Base-by-base conservation (phyloP, 208 protist genomes). In the Acanthamoeba healyi region DNA sequence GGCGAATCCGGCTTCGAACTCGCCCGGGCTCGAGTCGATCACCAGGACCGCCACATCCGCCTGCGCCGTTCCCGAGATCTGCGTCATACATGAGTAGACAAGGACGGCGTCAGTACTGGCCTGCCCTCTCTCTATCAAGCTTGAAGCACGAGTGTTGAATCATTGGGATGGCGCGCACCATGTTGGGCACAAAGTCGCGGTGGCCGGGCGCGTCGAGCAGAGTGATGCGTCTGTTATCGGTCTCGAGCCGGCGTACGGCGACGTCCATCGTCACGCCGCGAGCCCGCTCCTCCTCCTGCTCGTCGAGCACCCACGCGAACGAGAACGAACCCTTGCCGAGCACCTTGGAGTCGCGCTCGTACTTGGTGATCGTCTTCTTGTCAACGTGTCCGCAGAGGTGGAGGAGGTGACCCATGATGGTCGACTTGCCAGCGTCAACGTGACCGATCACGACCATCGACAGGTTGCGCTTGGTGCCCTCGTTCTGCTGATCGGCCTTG, bases 181-280 rank as follows among this genome's bases (percentile, higher is more conserved):
- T 99, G 98, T 99, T 99, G 97, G 99, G 99, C 94, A 99, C 99
- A 97, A 99, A 99, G 97, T 99, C 99, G 94, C 99, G 97, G 94
- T 99, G 99, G 36, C 99, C 99, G 40, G 99, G 99, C 96, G 99
- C 99, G 97, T 99, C 99, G 95, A 99, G 99, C 97, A 99, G 98
- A 77, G 99, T 99, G 97, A 99, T 99, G 96, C 99, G 98, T 96
- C 98, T 99, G 95, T 99, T 99, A 67, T 61, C 29, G 22, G 99
- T 99, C 96, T 99, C 98, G 98, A 99, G 99, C 97, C 99, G 98
- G 97, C 96, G 99, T 97, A 87, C 98, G 98, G 96, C 98, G 98
- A 98, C 98, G 96, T 99, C 99, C 96, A 99, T 99, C 65, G 99
- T 99, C 95, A 99, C 99, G 98, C 99, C 99, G 95, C 99, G 98